A percentile compares a stretch with the other conserved stretches of the same genome.
Conservation (phyloP, 352 stramenopile species). For the Elongisporangium anandrum region DNA sequence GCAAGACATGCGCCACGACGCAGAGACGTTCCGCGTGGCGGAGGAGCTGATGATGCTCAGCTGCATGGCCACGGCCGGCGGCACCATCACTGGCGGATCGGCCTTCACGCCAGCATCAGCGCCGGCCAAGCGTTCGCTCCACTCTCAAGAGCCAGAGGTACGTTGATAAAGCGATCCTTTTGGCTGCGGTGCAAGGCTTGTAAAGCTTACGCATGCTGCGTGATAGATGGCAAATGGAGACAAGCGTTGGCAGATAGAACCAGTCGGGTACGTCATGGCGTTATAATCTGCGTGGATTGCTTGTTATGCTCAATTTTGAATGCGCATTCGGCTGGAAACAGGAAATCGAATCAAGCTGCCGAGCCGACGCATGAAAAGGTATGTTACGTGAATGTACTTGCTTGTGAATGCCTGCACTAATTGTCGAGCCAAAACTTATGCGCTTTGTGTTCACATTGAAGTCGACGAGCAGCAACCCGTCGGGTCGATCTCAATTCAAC, state of each 20-base stretch:
- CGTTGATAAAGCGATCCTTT: neutral
- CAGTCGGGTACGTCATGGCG: neutral
- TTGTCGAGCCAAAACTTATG: neutral
- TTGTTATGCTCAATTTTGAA: neutral
- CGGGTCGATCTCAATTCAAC: neutral
- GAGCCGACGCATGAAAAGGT: neutral
- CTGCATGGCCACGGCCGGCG: constrained; percentile 10
- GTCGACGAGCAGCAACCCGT: neutral
- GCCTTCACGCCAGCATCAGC: neutral
- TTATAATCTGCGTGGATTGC: neutral
- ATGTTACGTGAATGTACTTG: neutral
- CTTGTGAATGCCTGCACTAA: no score
- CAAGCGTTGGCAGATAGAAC: neutral
- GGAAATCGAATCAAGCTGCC: neutral
- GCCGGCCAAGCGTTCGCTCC: neutral
- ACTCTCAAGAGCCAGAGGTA: neutral
- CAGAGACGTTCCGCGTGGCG: constrained; percentile 70
- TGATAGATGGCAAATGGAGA: neutral
- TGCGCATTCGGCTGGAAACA: neutral
- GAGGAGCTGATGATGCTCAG: constrained; percentile 79
- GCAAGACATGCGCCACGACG: constrained; percentile 31
- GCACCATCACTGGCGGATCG: neutral
- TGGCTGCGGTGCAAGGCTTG: neutral
- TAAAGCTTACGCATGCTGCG: neutral
- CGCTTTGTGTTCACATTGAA: neutral